phyloP scores from a whole-genome alignment of 768 basidiomycete genomes.

The Tricholoma saponaceum region DNA sequence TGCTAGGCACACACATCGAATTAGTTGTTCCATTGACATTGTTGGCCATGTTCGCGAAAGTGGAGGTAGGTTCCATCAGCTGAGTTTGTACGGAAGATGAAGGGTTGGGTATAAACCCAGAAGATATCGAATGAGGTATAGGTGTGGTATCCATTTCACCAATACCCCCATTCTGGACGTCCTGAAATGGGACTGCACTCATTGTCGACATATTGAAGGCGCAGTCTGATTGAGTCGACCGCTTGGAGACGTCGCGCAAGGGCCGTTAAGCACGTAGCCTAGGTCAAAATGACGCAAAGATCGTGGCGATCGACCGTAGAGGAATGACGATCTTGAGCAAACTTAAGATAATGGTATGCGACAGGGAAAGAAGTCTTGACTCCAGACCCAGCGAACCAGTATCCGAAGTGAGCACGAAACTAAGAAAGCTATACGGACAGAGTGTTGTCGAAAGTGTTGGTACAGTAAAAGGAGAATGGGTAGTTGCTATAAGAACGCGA shows the following conservation, averaged over 20 bases:
- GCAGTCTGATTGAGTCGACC: slow-evolving; percentile 4
- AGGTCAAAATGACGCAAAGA: slow-evolving; percentile 15
- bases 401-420: slow-evolving; percentile 9
- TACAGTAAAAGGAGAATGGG: neutral
- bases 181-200: slow-evolving; percentile 26
- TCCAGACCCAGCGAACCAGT: slow-evolving; percentile 4
- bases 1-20: slow-evolving; percentile 34
- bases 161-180: slow-evolving; percentile 21
- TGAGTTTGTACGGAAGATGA: slow-evolving; percentile 19
- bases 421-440: neutral
- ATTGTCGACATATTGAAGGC: slow-evolving; percentile 14
- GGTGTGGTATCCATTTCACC: slow-evolving; percentile 34
- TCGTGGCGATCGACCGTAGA: slow-evolving; percentile 21
- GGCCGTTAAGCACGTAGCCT: slow-evolving; percentile 6
- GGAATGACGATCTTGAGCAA: slow-evolving; percentile 13
- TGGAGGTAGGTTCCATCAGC: slow-evolving; percentile 22
- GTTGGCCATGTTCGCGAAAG: slow-evolving; percentile 30
- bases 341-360: slow-evolving; percentile 9
- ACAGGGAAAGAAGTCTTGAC: slow-evolving; percentile 12
- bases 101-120: slow-evolving; percentile 21
- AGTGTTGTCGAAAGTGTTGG: neutral
- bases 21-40: slow-evolving; percentile 17
- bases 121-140: slow-evolving; percentile 21
- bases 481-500: neutral
- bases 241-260: neutral